A percentile compares a stretch with the other conserved stretches of the same genome.
phyloP scores from a whole-genome alignment of 169 alveolate genomes.

The Cryptosporidium sp. region DNA sequence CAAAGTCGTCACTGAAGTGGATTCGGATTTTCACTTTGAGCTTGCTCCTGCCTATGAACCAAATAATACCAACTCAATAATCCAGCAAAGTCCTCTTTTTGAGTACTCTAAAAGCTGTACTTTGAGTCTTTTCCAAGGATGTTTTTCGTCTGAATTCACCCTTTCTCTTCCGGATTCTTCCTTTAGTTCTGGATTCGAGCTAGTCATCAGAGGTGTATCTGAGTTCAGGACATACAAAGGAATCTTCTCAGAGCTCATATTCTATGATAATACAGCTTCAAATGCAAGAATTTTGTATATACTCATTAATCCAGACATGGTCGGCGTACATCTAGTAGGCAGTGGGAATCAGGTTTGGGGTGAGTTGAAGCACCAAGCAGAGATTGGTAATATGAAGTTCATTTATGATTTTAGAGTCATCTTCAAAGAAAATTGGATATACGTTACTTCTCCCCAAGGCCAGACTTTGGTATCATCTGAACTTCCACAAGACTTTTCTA shows the following conservation, averaged over 20 bases:
- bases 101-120: constrained; percentile 14
- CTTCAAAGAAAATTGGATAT: constrained; percentile 16
- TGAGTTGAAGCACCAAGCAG: not conserved
- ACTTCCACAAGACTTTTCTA: constrained; percentile 15
- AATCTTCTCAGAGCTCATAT: constrained; percentile 13
- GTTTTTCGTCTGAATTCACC: constrained; percentile 23
- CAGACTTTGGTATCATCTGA: constrained; percentile 11
- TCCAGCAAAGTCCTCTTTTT: constrained; percentile 21
- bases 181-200: constrained; percentile 27
- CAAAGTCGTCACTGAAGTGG: constrained; percentile 14
- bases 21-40: constrained; percentile 37
- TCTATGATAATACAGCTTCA: constrained; percentile 33
- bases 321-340: constrained; percentile 27
- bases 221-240: constrained; percentile 22
- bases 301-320: constrained; percentile 32
- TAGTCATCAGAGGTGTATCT: not conserved
- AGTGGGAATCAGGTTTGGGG: constrained; percentile 32
- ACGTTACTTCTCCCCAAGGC: constrained; percentile 14
- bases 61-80: constrained; percentile 36
- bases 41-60: constrained; percentile 32
- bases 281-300: not conserved
- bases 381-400: constrained; percentile 31
- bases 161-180: constrained; percentile 22
- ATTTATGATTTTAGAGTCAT: constrained; percentile 23
- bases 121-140: constrained; percentile 12